These are phyloP conservation scores for Bocquillonia castaneifolia DNA, from an alignment of 441 rosid species.

Conservation along the genomic window DNA sequence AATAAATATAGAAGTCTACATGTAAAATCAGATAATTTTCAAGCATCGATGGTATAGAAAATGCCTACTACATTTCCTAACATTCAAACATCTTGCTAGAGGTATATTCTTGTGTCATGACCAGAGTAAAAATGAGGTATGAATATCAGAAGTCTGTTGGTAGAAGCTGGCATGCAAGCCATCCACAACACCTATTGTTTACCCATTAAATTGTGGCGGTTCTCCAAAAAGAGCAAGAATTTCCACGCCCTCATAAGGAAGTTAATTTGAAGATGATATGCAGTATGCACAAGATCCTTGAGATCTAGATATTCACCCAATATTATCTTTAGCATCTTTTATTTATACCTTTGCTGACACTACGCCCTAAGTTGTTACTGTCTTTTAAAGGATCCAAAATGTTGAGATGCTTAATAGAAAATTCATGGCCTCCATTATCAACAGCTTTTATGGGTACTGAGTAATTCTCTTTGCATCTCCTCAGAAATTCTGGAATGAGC, in stretches of 20 bases:
- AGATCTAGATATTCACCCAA: background rate
- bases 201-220: background rate
- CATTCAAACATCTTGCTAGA: background rate
- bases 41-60: background rate
- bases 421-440: slow-evolving; percentile 36
- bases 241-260: background rate
- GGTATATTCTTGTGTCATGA: background rate
- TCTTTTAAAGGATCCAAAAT: slow-evolving; percentile 81
- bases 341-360: slow-evolving; percentile 70
- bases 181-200: background rate
- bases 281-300: background rate
- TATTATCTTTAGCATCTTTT: slow-evolving; percentile 10
- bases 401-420: slow-evolving; percentile 64
- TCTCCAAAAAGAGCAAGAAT: background rate
- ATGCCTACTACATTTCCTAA: background rate
- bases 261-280: background rate
- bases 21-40: background rate
- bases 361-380: slow-evolving; percentile 86
- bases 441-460: slow-evolving; percentile 38
- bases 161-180: background rate
- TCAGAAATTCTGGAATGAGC: slow-evolving; percentile 54
- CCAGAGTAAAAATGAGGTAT: too few species aligned
- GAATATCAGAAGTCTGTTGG: background rate
- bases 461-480: slow-evolving; percentile 42
- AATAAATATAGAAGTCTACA: background rate